phyloP scores from a whole-genome alignment of 2,329 filamentous ascomycete genomes.

The Pseudogymnoascus sp. region DNA sequence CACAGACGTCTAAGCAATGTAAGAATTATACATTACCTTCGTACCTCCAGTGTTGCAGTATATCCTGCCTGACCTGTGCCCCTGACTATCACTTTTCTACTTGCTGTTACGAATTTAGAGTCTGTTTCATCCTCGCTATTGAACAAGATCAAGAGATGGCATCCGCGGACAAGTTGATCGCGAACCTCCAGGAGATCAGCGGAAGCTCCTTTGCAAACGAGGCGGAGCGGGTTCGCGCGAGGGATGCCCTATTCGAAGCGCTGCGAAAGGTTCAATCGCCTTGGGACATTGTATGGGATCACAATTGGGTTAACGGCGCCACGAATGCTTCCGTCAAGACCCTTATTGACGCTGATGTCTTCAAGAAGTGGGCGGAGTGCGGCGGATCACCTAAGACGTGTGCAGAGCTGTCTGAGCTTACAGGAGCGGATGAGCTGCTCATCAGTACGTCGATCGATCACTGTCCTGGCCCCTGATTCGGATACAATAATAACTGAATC shows the following conservation, averaged over 20 bases:
- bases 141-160: constrained; percentile 7
- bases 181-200: constrained; percentile 22
- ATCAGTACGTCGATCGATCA: constrained; percentile 23
- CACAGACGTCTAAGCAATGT: background rate
- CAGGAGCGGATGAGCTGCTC: constrained; percentile 28
- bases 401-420: constrained; percentile 29
- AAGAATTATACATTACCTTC: background rate
- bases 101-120: background rate
- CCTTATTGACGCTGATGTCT: constrained; percentile 33
- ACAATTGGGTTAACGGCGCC: constrained; percentile 29
- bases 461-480: background rate
- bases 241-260: constrained; percentile 29
- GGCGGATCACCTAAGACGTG: constrained; percentile 27
- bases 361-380: constrained; percentile 30
- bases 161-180: constrained; percentile 8
- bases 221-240: constrained; percentile 28
- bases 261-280: constrained; percentile 31
- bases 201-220: constrained; percentile 28
- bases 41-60: constrained; percentile 2
- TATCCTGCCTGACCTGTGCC: constrained; percentile 9
- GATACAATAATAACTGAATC: constrained; percentile 17
- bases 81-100: constrained; percentile 8
- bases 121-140: background rate
- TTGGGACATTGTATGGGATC: constrained; percentile 35
- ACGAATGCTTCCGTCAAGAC: constrained; percentile 33